Evolutionary conservation across 441 rosid genomes (phyloP).

Genomic region (Biscutella laevigata): DNA sequence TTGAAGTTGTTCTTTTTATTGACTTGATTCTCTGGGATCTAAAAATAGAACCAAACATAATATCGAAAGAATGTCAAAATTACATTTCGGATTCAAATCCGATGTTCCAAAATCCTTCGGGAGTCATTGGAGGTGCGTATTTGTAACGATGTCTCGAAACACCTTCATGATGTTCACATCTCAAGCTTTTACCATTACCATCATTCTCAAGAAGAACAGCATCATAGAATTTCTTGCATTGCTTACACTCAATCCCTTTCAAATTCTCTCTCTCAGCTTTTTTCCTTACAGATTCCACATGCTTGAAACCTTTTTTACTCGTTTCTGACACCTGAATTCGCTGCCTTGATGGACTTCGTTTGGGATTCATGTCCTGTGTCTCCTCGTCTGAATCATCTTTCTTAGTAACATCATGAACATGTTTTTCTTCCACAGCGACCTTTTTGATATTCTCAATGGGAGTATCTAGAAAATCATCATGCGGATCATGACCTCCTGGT

Average conservation of each 20-base stretch:
- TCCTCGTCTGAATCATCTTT: conserved; percentile 52
- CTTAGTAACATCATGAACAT: conserved; percentile 18
- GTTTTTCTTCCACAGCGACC: conserved; percentile 29
- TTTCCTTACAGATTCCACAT: conserved; percentile 74
- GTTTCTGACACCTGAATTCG: conserved; percentile 27
- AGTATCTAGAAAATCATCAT: conserved; percentile 85
- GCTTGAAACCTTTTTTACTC: conserved; percentile 50
- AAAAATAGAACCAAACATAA: not conserved
- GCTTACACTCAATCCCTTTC: conserved; percentile 82
- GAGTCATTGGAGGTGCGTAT: conserved; percentile 74
- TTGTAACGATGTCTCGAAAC: conserved; percentile 89
- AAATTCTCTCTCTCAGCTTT: conserved; percentile 65
- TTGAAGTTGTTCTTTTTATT: not conserved
- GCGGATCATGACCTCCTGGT: conserved; percentile 57
- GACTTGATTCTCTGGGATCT: not conserved
- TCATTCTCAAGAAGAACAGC: conserved; percentile 61
- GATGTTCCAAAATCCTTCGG: conserved; percentile 95
- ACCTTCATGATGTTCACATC: conserved; percentile 92
- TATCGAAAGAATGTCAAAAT: conserved; percentile 9
- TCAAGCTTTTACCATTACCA: conserved; percentile 30
- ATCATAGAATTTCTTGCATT: conserved; percentile 91
- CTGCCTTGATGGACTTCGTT: conserved; percentile 33
- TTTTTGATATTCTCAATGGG: conserved; percentile 59
- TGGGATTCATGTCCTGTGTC: conserved; percentile 55
- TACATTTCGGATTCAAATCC: conserved; percentile 92